Evolutionary conservation across 805 yeast genomes (phyloP), one percentile per base, ranked within the genome.

Genomic region (Metschnikowia bowlesiae): DNA sequence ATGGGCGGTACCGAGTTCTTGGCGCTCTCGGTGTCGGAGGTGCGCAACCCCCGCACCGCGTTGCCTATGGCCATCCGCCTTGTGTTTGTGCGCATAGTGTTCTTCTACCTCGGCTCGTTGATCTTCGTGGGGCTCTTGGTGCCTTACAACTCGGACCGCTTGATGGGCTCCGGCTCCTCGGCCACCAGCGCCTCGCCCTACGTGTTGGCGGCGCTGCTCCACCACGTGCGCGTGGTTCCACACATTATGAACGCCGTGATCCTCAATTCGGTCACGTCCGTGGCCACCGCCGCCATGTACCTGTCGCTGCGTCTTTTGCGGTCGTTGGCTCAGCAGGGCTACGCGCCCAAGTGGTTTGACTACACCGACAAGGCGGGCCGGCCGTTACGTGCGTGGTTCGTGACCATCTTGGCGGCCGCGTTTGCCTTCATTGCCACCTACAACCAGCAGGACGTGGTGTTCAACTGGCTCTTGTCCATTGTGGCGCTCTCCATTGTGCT

Each of bases 1-100:
- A 62, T 70, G 49, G 76, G 76, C 16, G 73, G 70, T 41, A 62
- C 73, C 18, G 76, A 72, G 57, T 72, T 71, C 49, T 67, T 72
- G 49, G 68, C 73, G 29, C 59, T 71, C 38, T 61, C 71, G 16
- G 70, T 70, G 43, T 67, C 73, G 10, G 76, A 72, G 49, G 74
- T 69, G 45, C 57, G 61, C 26, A 66, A 71, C 56, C 76, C 76
- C 13, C 57, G 73, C 47, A 52, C 57, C 32, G 73, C 75, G 36
- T 70, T 72, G 57, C 72, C 74, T 14, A 59, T 68, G 18, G 71
- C 76, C 41, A 70, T 75, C 61, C 67, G 70, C 51, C 70, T 72
- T 56, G 67, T 72, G 44, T 66, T 70, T 56, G 65, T 69, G 62
- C 67, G 75, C 58, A 56, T 72, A 39, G 48, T 69, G 18, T 54